phyloP scores from a whole-genome alignment of 2,329 filamentous ascomycete species.

The Alternaria triticina region DNA sequence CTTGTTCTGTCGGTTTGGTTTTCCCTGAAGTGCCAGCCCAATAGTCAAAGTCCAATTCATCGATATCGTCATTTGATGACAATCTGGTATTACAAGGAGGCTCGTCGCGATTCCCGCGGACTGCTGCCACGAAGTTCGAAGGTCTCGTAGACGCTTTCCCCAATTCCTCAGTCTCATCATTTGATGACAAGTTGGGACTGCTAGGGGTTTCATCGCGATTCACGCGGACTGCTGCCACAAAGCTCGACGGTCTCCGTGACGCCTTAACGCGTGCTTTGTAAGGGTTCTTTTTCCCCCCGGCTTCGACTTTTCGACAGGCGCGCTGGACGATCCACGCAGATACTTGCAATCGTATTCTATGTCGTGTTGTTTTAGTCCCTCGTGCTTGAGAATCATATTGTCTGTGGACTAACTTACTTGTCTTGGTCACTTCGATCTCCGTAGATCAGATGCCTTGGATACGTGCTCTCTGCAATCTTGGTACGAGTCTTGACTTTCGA shows the following conservation, averaged over 20 bases:
- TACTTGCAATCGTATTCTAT: not conserved
- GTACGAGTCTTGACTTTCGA: not conserved
- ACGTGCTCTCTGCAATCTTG: not conserved
- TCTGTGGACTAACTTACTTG: not conserved
- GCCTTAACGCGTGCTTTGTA: not conserved
- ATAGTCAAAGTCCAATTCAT: not conserved
- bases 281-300: not conserved
- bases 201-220: no score
- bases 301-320: not conserved
- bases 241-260: not conserved
- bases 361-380: not conserved
- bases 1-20: not conserved
- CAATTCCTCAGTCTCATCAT: not conserved
- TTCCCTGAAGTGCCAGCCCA: no score
- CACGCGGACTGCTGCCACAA: not conserved
- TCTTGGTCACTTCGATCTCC: not conserved
- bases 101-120: no score
- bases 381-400: no score
- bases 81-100: no score
- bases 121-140: not conserved
- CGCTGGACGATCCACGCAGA: not conserved
- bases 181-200: not conserved
- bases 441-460: not conserved
- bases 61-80: not conserved
- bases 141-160: not conserved